phyloP scores from a whole-genome alignment of 192 early-diverging fungal genomes.

The Coemansia sp. region DNA sequence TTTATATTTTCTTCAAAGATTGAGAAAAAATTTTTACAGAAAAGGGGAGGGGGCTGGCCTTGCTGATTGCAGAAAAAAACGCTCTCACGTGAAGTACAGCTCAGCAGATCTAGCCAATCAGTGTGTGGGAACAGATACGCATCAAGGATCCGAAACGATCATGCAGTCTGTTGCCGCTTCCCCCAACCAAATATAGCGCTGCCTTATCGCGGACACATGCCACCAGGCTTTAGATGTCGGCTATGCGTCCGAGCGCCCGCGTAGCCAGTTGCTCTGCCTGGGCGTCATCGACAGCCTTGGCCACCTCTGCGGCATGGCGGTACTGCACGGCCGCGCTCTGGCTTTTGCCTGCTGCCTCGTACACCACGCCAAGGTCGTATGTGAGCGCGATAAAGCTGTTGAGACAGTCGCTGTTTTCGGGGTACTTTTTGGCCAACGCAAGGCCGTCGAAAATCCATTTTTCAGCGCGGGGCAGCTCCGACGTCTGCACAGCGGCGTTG shows the following conservation, averaged over 20 bases:
- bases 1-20: neutral
- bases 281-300: conserved; percentile 22
- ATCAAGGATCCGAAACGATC: neutral
- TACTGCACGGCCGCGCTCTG: conserved; percentile 48
- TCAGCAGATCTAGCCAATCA: neutral
- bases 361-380: conserved; percentile 45
- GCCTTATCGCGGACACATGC: neutral
- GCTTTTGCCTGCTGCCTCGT: conserved; percentile 35
- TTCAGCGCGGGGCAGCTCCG: conserved; percentile 34
- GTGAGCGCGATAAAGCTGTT: conserved; percentile 52
- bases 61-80: neutral
- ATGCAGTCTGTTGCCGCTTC: neutral
- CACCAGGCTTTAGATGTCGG: neutral
- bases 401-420: conserved; percentile 46
- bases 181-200: neutral
- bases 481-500: conserved; percentile 34
- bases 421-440: conserved; percentile 40
- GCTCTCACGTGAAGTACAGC: conserved; percentile 1
- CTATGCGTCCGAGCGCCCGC: conserved; percentile 22
- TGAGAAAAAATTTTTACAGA: neutral
- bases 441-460: conserved; percentile 42
- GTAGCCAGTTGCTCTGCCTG: conserved; percentile 26
- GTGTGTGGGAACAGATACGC: too few species aligned
- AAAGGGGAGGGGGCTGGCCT: neutral
- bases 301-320: conserved; percentile 42